phyloP scores from a whole-genome alignment of 768 basidiomycete genomes.

The Tulasnella sp. region DNA sequence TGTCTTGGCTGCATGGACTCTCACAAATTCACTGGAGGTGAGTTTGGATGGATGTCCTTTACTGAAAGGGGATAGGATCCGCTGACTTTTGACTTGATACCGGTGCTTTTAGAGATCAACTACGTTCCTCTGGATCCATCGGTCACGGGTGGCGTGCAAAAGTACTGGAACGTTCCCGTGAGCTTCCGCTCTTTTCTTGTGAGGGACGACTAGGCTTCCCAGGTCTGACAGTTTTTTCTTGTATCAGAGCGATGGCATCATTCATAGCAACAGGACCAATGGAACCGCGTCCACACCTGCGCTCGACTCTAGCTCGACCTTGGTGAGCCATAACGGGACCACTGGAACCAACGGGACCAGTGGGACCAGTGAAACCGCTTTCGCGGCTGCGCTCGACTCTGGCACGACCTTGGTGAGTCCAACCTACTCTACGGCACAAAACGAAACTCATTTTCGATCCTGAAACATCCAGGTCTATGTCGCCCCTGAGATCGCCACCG shows the following conservation, averaged over 20 bases:
- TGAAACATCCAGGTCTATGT: neutral
- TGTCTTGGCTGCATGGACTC: conserved; percentile 12
- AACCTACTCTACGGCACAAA: too few relatives aligned
- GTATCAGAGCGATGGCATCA: neutral
- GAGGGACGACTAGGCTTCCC: neutral
- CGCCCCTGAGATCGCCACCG: neutral
- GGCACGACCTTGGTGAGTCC: conserved; percentile 25
- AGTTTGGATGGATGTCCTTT: neutral
- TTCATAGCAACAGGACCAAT: neutral
- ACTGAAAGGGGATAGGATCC: too few relatives aligned
- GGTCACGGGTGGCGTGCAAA: neutral
- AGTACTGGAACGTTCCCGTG: conserved; percentile 6
- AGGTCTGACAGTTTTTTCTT: neutral
- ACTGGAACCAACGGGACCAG: too few relatives aligned
- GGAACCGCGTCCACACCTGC: conserved; percentile 21
- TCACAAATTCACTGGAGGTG: conserved; percentile 1
- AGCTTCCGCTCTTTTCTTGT: neutral
- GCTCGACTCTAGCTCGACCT: conserved; percentile 27
- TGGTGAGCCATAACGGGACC: too few relatives aligned
- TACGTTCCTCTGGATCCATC: neutral
- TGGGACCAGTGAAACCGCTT: too few relatives aligned
- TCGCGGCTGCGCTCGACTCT: conserved; percentile 26
- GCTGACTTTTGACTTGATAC: neutral
- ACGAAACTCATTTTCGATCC: too few relatives aligned
- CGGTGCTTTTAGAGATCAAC: neutral